Evolutionary conservation across 805 yeast species (phyloP), one percentile per base, ranked within the genome.

Genomic region (Saccharomycopsis guyanensis): DNA sequence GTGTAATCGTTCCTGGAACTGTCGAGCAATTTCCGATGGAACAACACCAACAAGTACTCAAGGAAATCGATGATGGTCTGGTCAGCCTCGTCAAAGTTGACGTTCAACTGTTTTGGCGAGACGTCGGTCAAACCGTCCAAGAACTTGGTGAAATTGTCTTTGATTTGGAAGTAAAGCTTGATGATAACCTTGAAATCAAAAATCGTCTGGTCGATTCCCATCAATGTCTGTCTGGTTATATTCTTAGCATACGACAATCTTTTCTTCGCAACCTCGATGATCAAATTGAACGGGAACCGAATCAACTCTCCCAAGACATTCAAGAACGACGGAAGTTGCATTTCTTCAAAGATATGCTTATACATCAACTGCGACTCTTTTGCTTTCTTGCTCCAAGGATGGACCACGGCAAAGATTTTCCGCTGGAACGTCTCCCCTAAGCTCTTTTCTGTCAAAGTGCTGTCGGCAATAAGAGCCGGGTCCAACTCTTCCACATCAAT

Each of bases 161-260:
- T 81, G 42, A 88, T 76, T 53, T 78, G 83, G 15, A 86, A 70
- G 0, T 95, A 89, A 29, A 88, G 67, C 40, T 76, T 73, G 47
- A 91, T 75, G 59, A 86, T 87, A 2, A 80, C 73, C 54, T 80
- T 80, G 59, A 91, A 83, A 60, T 87, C 95, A 39, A 78, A 88
- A 51, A 91, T 75, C 74, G 87, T 82, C 64, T 91, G 96, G 62
- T 93, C 98, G 55, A 93, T 86, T 81, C 87, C 86, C 88, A 87
- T 84, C 79, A 89, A 77, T 0, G 97, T 88, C 1, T 96, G 96
- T 56, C 82, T 84, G 43, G 74, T 77, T 40, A 91, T 65, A 57
- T 82, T 83, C 60, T 75, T 71, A 2, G 97, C 95, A 59, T 86
- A 88, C 1, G 72, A 68, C 38, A 91, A 67, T 54, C 97, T 73